phyloP scores from a whole-genome alignment of 2,329 filamentous ascomycete species.

The Paecilomyces dactylethromorphus region DNA sequence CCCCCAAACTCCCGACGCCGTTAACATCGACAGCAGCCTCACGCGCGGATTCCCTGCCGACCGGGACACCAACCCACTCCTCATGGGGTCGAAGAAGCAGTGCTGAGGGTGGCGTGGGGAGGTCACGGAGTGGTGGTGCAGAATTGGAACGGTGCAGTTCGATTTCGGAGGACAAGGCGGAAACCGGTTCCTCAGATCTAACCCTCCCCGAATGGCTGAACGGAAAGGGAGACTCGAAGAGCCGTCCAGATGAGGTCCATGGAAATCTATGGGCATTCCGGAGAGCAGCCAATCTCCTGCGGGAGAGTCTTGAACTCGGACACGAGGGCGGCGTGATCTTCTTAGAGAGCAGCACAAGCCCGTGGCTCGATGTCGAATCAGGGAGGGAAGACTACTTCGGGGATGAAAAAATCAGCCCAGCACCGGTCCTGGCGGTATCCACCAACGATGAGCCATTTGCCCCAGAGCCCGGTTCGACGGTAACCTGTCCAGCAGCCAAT shows the following conservation, averaged over 20 bases:
- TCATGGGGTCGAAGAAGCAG: conserved; percentile 4
- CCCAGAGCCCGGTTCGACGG: conserved; percentile 20
- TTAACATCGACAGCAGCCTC: neutral
- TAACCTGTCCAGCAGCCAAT: conserved; percentile 20
- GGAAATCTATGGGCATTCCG: conserved; percentile 39
- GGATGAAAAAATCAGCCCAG: conserved; percentile 20
- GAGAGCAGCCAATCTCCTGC: conserved; percentile 43
- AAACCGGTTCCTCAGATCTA: conserved; percentile 20
- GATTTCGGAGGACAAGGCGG: conserved; percentile 19
- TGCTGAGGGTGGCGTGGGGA: conserved; percentile 5
- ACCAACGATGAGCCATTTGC: conserved; percentile 31
- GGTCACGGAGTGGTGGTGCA: conserved; percentile 21
- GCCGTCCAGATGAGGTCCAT: conserved; percentile 25
- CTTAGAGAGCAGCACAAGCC: conserved; percentile 23
- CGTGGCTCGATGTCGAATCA: conserved; percentile 19
- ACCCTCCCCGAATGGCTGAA: conserved; percentile 26
- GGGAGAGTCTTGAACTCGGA: conserved; percentile 40
- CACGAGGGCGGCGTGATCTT: conserved; percentile 43
- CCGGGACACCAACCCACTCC: neutral
- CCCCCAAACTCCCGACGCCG: conserved; percentile 8
- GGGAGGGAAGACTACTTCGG: conserved; percentile 21
- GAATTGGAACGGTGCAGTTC: conserved; percentile 17
- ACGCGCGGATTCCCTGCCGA: neutral
- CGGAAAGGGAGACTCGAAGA: conserved; percentile 17
- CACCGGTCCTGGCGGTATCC: conserved; percentile 27